Conservation (phyloP, 176 grass and related monocot species). For the Eragrostis curvula region DNA sequence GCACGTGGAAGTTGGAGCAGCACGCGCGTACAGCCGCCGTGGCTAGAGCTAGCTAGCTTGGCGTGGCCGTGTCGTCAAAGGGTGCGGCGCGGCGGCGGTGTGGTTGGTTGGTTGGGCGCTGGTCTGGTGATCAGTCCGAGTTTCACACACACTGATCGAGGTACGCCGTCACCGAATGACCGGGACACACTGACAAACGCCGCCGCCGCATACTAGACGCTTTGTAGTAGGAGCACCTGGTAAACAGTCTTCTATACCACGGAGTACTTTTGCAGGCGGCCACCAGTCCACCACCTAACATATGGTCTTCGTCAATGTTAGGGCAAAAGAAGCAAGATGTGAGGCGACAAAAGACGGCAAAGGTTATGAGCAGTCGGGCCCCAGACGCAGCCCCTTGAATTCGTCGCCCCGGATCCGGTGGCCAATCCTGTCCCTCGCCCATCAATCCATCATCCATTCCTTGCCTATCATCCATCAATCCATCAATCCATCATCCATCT, state of each 20-base stretch:
- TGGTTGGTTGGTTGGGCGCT: neutral
- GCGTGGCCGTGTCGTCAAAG: conserved; percentile 38
- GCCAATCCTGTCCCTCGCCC: conserved; percentile 40
- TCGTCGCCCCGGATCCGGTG: conserved; percentile 34
- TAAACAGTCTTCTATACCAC: neutral
- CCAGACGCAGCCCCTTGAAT: neutral
- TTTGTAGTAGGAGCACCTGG: neutral
- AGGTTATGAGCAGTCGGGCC: neutral
- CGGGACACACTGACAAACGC: neutral
- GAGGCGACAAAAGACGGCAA: neutral
- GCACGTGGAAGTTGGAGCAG: neutral
- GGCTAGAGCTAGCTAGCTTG: neutral
- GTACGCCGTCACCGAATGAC: neutral
- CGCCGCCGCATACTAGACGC: neutral
- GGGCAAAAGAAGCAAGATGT: neutral
- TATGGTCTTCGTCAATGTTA: neutral
- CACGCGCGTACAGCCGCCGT: neutral
- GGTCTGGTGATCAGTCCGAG: neutral
- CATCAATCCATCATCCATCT: conserved; percentile 27
- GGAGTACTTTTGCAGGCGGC: too few species aligned
- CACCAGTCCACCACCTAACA: neutral
- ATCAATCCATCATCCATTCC: too few species aligned
- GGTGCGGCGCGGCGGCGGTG: conserved; percentile 16
- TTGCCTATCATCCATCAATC: neutral
- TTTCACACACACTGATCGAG: neutral